Evolutionary conservation across 2,329 filamentous ascomycete genomes (phyloP), one percentile per base, ranked within the genome.

Genomic region (Aspergillus sp.): DNA sequence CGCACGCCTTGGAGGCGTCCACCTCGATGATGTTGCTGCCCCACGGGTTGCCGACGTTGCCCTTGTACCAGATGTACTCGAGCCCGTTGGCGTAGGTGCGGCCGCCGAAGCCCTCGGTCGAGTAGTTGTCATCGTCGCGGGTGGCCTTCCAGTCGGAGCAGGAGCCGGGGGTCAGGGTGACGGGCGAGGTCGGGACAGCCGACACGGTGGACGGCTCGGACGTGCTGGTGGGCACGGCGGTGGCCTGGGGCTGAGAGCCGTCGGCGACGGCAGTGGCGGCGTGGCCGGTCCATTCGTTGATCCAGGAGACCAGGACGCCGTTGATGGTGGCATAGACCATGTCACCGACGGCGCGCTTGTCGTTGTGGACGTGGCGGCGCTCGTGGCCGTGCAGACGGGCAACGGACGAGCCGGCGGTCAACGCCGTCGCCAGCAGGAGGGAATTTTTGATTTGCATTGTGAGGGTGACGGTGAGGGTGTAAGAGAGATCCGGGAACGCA

Each of bases 1-100:
- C 40, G 59, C 52, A 60, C 49, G 69, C 68, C 17, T 62, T 57
- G 44, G 58, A 52, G 56, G 66, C 62, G 52, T 62, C 44, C 52
- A 76, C 65, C 51, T 70, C 55, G 54, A 70, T 67, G 52, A 73
- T 70, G 68, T 74, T 72, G 66, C 68, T 70, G 50, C 73, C 70
- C 63, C 69, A 72, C 6, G 71, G 71, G 50, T 17, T 56, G 49
- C 72, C 72, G 41, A 65, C 51, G 56, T 74, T 74, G 46, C 71
- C 71, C 19, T 54, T 53, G 58, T 66, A 73, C 49, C 59, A 58
- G 50, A 62, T 57, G 41, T 55, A 52, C 30, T 57, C 52, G 24
- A 56, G 53, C 16, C 41, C 40, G 46, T 61, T 58, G 38, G 49
- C n/a, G 14, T 49, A 32, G 53, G 59, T 62, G 50, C 53, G 51